phyloP scores from a whole-genome alignment of 208 protist species.

The Kentomonas sorsogonicus region DNA sequence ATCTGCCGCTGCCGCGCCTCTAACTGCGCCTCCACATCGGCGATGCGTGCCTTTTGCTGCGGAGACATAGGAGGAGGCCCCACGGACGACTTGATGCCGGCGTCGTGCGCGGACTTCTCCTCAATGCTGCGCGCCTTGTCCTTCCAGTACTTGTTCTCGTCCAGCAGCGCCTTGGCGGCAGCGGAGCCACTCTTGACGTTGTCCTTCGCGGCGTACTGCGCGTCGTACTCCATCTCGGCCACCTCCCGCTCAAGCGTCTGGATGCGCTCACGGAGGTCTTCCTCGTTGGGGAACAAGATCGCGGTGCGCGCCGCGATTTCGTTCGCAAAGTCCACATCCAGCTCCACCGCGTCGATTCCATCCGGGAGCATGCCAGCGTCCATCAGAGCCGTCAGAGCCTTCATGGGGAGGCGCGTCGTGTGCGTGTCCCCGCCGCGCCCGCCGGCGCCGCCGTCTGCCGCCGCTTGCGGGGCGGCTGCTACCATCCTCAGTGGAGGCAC shows the following conservation, averaged over 20 bases:
- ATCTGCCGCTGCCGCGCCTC: slow-evolving; percentile 36
- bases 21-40: slow-evolving; percentile 57
- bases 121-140: slow-evolving; percentile 58
- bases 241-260: slow-evolving; percentile 61
- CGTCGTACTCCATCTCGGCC: slow-evolving; percentile 78
- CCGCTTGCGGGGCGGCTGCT: slow-evolving; percentile 9
- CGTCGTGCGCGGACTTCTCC: slow-evolving; percentile 67
- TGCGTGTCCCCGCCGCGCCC: slow-evolving; percentile 3
- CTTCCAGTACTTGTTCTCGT: slow-evolving; percentile 64
- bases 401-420: slow-evolving; percentile 45
- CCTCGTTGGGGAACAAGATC: slow-evolving; percentile 68
- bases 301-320: slow-evolving; percentile 71
- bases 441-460: slow-evolving; percentile 6
- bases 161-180: slow-evolving; percentile 54
- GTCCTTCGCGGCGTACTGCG: slow-evolving; percentile 76
- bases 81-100: slow-evolving; percentile 67
- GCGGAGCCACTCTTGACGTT: slow-evolving; percentile 58
- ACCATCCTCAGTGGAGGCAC: slow-evolving; percentile 35
- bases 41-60: slow-evolving; percentile 33
- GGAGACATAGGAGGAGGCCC: slow-evolving; percentile 35
- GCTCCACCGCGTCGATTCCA: slow-evolving; percentile 46
- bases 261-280: slow-evolving; percentile 51
- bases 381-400: slow-evolving; percentile 49
- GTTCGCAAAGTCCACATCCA: slow-evolving; percentile 72
- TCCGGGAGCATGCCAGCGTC: slow-evolving; percentile 52